Base-by-base conservation (phyloP, 495 filamentous ascomycete genomes). In the Hypoxylon lenormandii region DNA sequence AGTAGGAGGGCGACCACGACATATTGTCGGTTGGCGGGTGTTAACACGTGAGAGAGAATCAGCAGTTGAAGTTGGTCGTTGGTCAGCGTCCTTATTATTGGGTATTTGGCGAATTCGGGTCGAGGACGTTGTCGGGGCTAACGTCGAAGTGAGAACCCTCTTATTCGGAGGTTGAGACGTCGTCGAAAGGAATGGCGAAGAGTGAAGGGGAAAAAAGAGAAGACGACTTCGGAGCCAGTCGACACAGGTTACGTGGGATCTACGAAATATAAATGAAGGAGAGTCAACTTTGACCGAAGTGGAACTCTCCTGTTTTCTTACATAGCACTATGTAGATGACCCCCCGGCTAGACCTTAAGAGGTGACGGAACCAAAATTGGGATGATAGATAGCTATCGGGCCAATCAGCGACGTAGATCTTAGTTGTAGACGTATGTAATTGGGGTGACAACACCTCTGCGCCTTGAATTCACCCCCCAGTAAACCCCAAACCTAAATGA, bases 1-100 rank as follows among this genome's bases (percentile, higher is more conserved):
- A 86, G 82, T 96, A 94, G 58, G 73, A 76, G 61, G 73, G 73
- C n/a, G 38, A 49, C 73, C 73, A 74, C 52, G 91, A 93, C 87
- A 90, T 85, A 68, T 61, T 73, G 69, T 54, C 66, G 63, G 26
- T 51, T 33, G 43, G 30, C 19, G 8, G 16, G 12, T 45, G 42
- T 45, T 33, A 8, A 28, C 30, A 33, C 30, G 30, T 33, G 30
- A 33, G 30, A 28, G 26, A 11, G 10, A 33, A 33, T 33, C 30
- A 33, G 30, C 30, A 33, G 30, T 33, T 7, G 30, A 33, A 11
- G 10, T 3, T 33, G 3, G 10, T 33, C 30, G 30, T 33, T 33
- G 6, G 5, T 26, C 23, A 5, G 23, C 38, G 38, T 15, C 38
- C 13, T 42, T 54, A 15, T 54, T 15, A 43, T 48, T 15, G 23